These are phyloP conservation scores for Termitomyces sp. DNA, from an alignment of 768 basidiomycete species.

Conservation along the genomic window DNA sequence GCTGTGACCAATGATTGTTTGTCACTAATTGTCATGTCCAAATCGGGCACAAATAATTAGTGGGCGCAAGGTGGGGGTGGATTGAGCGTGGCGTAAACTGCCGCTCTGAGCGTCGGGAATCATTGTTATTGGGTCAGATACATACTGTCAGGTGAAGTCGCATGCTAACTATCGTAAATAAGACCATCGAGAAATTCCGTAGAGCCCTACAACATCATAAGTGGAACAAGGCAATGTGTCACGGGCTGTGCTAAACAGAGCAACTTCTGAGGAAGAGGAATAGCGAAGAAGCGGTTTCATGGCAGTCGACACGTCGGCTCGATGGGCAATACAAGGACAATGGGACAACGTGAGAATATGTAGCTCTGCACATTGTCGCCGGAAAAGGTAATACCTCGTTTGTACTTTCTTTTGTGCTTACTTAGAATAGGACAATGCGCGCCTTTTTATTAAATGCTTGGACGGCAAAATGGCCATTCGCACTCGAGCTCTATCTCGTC, in stretches of 20 bases:
- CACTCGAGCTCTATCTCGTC: slow-evolving; percentile 3
- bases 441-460: slow-evolving; percentile 9
- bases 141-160: not conserved
- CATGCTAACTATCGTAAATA: not conserved
- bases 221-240: not conserved
- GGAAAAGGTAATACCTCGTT: slow-evolving; percentile 19
- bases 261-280: not conserved
- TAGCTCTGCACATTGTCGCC: slow-evolving; percentile 16
- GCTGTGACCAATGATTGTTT: not conserved
- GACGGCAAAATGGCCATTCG: slow-evolving; percentile 11
- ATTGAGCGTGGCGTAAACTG: not conserved
- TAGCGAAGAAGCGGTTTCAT: not conserved
- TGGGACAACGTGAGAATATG: slow-evolving; percentile 7
- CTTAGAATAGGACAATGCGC: slow-evolving; percentile 11
- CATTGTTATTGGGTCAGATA: too few species aligned
- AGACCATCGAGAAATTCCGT: not conserved
- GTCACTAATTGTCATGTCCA: not conserved
- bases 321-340: not conserved
- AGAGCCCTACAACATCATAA: not conserved
- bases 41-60: not conserved
- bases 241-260: not conserved
- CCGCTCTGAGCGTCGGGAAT: not conserved
- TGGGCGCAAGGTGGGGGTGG: not conserved
- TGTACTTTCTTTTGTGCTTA: slow-evolving; percentile 20
- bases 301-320: not conserved